Percentiles rank a stretch among this genome's conserved stretches.
Evolutionary conservation across 257 asterid species (phyloP).

Genomic region (Penstemon eatonii): DNA sequence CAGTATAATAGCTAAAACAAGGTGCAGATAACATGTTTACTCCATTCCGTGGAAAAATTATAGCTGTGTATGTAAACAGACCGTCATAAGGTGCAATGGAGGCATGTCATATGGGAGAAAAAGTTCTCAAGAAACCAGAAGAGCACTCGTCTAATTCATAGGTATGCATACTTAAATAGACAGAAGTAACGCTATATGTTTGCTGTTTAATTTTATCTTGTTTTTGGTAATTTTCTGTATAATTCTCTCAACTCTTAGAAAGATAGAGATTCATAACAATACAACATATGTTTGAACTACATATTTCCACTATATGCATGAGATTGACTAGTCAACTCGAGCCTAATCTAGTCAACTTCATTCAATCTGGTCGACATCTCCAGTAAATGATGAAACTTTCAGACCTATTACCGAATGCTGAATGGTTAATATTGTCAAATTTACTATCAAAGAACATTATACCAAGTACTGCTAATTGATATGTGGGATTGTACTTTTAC

Average conservation of each 20-base stretch:
- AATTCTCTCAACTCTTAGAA: not conserved
- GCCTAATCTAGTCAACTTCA: not conserved
- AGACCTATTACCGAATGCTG: not conserved
- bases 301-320: not conserved
- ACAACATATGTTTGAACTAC: not conserved
- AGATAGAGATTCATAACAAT: not conserved
- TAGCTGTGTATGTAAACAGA: not conserved
- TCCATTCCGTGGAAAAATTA: not conserved
- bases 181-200: not conserved
- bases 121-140: not conserved
- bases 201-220: not conserved
- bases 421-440: not conserved
- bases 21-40: not conserved
- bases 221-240: no score
- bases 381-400: not conserved
- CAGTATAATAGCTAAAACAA: constrained; percentile 11
- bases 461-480: not conserved
- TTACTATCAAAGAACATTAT: not conserved
- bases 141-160: constrained; percentile 6
- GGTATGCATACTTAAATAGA: not conserved
- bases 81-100: not conserved
- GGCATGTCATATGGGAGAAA: not conserved
- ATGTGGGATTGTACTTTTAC: not conserved
- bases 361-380: not conserved
- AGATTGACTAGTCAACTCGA: not conserved